phyloP scores from a whole-genome alignment of 2,329 filamentous ascomycete genomes.

The Pseudomassariella vexata region DNA sequence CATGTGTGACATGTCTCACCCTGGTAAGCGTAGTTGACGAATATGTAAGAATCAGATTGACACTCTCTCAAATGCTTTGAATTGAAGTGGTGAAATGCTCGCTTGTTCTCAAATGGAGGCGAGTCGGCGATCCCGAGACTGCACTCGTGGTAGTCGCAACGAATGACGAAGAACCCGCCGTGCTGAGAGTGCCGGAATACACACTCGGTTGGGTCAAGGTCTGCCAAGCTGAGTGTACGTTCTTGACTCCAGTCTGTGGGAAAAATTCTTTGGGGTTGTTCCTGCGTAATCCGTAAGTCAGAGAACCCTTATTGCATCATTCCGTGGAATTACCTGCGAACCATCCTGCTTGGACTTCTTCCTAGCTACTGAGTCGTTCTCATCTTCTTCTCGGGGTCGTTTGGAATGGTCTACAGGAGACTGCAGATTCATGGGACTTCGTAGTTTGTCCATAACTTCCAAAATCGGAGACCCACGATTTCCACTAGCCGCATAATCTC shows the following conservation, averaged over 20 bases:
- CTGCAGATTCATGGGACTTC: too few relatives aligned
- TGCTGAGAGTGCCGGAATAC: conserved; percentile 20
- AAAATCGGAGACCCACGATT: too few relatives aligned
- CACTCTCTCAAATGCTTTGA: conserved; percentile 14
- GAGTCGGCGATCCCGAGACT: conserved; percentile 15
- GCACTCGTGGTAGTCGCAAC: conserved; percentile 17
- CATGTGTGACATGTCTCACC: conserved; percentile 8
- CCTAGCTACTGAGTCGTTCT: too few relatives aligned
- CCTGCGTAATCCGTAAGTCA: too few relatives aligned
- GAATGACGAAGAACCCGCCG: conserved; percentile 21
- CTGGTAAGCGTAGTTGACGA: conserved; percentile 20
- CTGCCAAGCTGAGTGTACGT: conserved; percentile 20
- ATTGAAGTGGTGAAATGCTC: conserved; percentile 23
- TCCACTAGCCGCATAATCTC: too few relatives aligned
- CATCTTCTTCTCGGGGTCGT: too few relatives aligned
- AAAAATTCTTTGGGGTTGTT: conserved; percentile 8
- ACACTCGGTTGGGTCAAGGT: conserved; percentile 19
- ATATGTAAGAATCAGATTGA: conserved; percentile 24
- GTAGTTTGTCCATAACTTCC: too few relatives aligned
- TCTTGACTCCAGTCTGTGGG: conserved; percentile 12
- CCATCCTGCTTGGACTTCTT: too few relatives aligned
- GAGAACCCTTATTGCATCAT: too few relatives aligned
- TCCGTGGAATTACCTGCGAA: too few relatives aligned
- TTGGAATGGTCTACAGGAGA: too few relatives aligned
- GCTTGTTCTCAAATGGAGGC: conserved; percentile 20